A percentile compares a stretch with the other conserved stretches of the same genome.
phyloP scores from a whole-genome alignment of 441 rosid genomes.

The Mallotus japonicus region DNA sequence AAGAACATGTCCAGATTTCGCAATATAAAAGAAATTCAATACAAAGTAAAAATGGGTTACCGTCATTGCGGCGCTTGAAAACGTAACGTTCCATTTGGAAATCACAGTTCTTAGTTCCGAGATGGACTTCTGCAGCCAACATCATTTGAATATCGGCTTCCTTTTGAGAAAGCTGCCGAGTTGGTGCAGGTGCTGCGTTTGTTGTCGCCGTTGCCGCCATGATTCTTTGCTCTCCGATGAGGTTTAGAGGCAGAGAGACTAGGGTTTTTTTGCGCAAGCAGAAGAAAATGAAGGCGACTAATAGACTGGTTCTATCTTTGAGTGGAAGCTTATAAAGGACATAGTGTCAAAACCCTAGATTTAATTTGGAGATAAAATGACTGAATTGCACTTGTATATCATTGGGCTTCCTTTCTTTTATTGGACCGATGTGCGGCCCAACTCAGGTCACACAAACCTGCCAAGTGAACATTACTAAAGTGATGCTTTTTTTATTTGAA shows the following conservation, averaged over 20 bases:
- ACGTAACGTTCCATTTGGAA: conserved; percentile 96
- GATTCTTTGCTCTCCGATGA: not conserved
- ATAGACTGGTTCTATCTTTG: too few relatives aligned
- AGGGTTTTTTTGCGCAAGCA: not conserved
- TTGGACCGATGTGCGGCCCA: too few relatives aligned
- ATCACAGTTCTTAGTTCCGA: conserved; percentile 86
- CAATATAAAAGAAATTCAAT: too few relatives aligned
- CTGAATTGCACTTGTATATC: not conserved
- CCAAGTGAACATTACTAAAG: too few relatives aligned
- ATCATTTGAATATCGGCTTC: conserved; percentile 82
- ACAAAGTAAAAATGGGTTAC: conserved; percentile 25
- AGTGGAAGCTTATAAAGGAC: not conserved
- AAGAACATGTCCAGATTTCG: too few relatives aligned
- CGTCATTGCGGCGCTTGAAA: conserved; percentile 89
- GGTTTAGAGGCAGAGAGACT: not conserved
- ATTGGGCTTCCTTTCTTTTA: not conserved
- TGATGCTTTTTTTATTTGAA: too few relatives aligned
- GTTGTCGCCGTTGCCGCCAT: conserved; percentile 41
- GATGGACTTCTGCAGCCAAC: conserved; percentile 89
- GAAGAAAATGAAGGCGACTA: not conserved
- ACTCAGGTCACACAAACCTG: too few relatives aligned
- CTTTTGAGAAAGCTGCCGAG: conserved; percentile 55
- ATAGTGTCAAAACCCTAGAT: not conserved
- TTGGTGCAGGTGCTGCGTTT: conserved; percentile 24
- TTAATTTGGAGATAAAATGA: not conserved